phyloP scores from a whole-genome alignment of 2,329 filamentous ascomycete species.

The Furcasterigmium furcatum region DNA sequence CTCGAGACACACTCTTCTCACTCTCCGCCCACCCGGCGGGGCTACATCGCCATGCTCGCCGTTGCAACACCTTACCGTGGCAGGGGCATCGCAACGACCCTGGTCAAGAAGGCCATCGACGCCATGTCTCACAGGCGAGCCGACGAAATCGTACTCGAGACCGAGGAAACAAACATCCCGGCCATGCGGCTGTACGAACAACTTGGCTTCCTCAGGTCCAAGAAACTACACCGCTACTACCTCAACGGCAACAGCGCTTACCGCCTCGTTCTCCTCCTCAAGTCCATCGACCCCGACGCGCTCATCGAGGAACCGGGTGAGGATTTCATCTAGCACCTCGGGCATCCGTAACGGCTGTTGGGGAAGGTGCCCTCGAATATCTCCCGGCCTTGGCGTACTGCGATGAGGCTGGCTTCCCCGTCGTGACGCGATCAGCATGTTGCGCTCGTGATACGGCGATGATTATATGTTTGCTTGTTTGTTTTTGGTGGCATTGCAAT shows the following conservation, averaged over 20 bases:
- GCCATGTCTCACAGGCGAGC: constrained; percentile 81
- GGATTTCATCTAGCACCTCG: constrained; percentile 12
- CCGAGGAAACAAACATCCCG: constrained; percentile 86
- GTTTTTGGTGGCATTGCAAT: no score
- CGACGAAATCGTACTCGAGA: constrained; percentile 94
- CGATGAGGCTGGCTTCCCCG: no score
- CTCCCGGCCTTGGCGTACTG: no score
- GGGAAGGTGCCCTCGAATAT: neutral
- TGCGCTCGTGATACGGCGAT: no score
- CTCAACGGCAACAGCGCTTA: constrained; percentile 95
- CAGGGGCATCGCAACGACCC: constrained; percentile 79
- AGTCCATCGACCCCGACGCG: constrained; percentile 41
- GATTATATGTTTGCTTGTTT: no score
- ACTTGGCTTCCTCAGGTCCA: constrained; percentile 86
- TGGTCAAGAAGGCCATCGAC: constrained; percentile 89
- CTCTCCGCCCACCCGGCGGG: constrained; percentile 69
- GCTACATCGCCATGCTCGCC: constrained; percentile 99
- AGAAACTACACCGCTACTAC: constrained; percentile 92
- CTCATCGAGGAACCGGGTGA: constrained; percentile 30
- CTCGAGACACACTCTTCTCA: constrained; percentile 86
- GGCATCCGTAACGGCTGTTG: no score
- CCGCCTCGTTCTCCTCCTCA: constrained; percentile 78
- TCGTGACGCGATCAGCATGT: no score
- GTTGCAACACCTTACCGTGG: constrained; percentile 78
- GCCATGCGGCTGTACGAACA: constrained; percentile 92